These are phyloP conservation scores for Pyricularia pennisetigena DNA, from an alignment of 2,329 filamentous ascomycete species.

Conservation along the genomic window DNA sequence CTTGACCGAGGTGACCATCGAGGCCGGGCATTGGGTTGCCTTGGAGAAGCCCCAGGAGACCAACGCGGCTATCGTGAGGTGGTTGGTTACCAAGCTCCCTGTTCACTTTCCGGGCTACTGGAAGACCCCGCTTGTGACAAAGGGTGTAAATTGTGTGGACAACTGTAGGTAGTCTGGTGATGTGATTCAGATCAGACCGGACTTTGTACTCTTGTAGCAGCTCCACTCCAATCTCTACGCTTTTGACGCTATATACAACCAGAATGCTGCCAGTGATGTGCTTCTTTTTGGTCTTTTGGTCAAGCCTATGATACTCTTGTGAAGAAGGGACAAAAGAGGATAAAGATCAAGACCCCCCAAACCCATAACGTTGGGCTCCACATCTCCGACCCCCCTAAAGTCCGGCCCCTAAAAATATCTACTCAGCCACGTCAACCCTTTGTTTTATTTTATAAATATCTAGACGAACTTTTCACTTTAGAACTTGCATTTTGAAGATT, in stretches of 20 bases:
- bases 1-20: background rate
- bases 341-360: no score
- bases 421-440: no score
- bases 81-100: background rate
- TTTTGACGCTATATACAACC: background rate
- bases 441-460: no score
- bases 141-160: background rate
- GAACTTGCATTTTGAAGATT: no score
- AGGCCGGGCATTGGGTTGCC: background rate
- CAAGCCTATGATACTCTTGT: no score
- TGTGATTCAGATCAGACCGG: background rate
- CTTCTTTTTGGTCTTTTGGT: no score
- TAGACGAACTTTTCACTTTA: no score
- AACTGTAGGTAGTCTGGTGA: background rate
- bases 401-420: no score
- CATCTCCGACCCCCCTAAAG: no score
- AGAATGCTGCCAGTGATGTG: no score
- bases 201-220: background rate
- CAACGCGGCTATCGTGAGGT: background rate
- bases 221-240: background rate
- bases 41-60: background rate
- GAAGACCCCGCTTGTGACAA: background rate
- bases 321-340: no score
- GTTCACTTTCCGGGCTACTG: background rate
- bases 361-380: no score